phyloP scores from a whole-genome alignment of 1,284 basidiomycete genomes.

The Salmacisia buchloeana region DNA sequence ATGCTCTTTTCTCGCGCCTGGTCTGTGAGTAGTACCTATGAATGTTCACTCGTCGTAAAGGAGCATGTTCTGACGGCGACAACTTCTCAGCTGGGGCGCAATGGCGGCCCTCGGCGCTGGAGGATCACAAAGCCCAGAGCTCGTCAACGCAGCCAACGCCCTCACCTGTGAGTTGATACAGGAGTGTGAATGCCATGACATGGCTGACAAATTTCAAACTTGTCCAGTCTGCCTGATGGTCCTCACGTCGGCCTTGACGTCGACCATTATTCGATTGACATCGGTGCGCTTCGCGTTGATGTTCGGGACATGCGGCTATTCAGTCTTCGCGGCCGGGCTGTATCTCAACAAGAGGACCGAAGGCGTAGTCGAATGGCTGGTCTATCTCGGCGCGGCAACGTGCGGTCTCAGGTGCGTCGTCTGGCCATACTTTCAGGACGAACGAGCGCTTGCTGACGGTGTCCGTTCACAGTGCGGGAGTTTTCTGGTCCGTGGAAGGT shows the following conservation, averaged over 20 bases:
- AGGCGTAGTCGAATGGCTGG: slow-evolving; percentile 37
- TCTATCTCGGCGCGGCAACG: slow-evolving; percentile 50
- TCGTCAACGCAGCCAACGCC: slow-evolving; percentile 51
- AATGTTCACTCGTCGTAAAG: background rate
- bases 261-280: slow-evolving; percentile 33
- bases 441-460: no score
- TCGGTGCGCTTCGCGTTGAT: slow-evolving; percentile 42
- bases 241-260: slow-evolving; percentile 38
- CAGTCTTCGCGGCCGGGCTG: slow-evolving; percentile 49
- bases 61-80: background rate
- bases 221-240: slow-evolving; percentile 17
- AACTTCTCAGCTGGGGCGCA: slow-evolving; percentile 37
- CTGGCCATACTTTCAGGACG: no score
- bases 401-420: slow-evolving; percentile 51
- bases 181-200: background rate
- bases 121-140: slow-evolving; percentile 33
- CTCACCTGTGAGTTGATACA: slow-evolving; percentile 48
- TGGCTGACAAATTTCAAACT: background rate
- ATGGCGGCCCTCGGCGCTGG: slow-evolving; percentile 48
- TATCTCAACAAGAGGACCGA: slow-evolving; percentile 37
- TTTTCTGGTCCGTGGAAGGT: slow-evolving; percentile 48
- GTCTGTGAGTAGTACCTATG: background rate
- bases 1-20: slow-evolving; percentile 43
- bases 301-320: slow-evolving; percentile 45
- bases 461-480: no score